Evolutionary conservation across 345 rosid species (phyloP), one percentile per base, ranked within the genome.

Genomic region (Lepidium sativum): DNA sequence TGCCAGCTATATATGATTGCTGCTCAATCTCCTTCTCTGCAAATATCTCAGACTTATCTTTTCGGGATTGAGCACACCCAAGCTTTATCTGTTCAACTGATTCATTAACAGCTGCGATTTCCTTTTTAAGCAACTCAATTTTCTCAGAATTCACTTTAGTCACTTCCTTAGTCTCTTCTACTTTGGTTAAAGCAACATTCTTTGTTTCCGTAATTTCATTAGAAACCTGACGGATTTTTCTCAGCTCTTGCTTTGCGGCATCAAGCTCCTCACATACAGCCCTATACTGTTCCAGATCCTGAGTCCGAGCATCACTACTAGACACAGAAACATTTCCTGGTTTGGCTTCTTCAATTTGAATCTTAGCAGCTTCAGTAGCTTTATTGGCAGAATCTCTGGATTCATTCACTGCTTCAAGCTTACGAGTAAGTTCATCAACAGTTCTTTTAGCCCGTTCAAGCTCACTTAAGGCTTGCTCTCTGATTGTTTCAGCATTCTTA

Each of bases 81-180:
- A 82, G 83, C 81, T 84, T 92, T n/a, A 82, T 90, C 78, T 89
- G 86, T 38, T 84, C 88, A 43, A 89, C 83, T 4, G 96, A 79
- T 70, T 87, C 94, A 72, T 89, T 88, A 18, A 86, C 69, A 23
- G 76, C 70, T 29, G 87, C 75, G 15, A 92, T 89, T 64, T 89
- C 98, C 73, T 67, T 84, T 2, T 86, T 83, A 34, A 92, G 84
- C 65, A 86, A 83, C 37, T 82, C 75, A 31, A 82, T 87, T 77
- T 80, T 89, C 80, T 84, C 97, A 67, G 82, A 69, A 69, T 84
- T 85, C 60, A 69, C 75, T 69, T 82, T 80, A 49, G 77, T 78
- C 39, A 80, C 78, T 62, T 74, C 60, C 68, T 89, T 83, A 48
- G 96, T 89, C 71, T 79, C 95, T 59, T 79, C 80, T 57, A 80